phyloP scores from a whole-genome alignment of 768 basidiomycete species.

The Clavaria fumosa region DNA sequence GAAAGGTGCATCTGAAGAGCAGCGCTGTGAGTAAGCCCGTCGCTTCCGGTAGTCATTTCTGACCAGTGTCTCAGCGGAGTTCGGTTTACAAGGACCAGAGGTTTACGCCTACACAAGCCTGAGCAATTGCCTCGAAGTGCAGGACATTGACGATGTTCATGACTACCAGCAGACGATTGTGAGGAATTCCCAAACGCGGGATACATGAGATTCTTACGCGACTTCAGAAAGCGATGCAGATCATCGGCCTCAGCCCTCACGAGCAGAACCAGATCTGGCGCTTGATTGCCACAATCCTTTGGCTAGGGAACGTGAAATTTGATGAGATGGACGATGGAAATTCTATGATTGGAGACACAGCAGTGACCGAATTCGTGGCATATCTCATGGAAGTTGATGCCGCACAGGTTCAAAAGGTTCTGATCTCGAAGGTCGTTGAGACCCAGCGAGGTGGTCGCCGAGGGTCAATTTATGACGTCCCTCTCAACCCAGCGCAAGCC shows the following conservation, averaged over 20 bases:
- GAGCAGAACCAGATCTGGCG: conserved; percentile 92
- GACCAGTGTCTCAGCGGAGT: conserved; percentile 46
- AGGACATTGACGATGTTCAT: conserved; percentile 75
- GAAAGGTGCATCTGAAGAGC: conserved; percentile 79
- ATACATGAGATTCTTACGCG: background rate
- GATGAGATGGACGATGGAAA: conserved; percentile 83
- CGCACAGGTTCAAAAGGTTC: conserved; percentile 66
- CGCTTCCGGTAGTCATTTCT: conserved; percentile 6
- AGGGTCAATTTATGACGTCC: conserved; percentile 96
- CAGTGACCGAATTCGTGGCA: conserved; percentile 88
- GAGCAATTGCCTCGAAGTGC: conserved; percentile 85
- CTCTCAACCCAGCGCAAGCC: conserved; percentile 86
- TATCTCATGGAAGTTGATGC: conserved; percentile 87
- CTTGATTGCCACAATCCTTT: conserved; percentile 81
- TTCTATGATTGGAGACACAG: conserved; percentile 59
- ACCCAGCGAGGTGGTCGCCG: conserved; percentile 84
- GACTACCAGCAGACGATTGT: conserved; percentile 87
- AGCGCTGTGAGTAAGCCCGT: conserved; percentile 47
- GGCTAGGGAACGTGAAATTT: conserved; percentile 95
- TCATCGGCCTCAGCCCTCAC: conserved; percentile 69
- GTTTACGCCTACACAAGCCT: conserved; percentile 86
- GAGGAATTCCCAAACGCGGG: conserved; percentile 15
- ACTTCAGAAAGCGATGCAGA: conserved; percentile 75
- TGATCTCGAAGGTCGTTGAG: conserved; percentile 79
- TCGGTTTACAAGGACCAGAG: conserved; percentile 92